Evolutionary conservation across 129 eudicot genomes (phyloP).

Genomic region (Silybum marianum): DNA sequence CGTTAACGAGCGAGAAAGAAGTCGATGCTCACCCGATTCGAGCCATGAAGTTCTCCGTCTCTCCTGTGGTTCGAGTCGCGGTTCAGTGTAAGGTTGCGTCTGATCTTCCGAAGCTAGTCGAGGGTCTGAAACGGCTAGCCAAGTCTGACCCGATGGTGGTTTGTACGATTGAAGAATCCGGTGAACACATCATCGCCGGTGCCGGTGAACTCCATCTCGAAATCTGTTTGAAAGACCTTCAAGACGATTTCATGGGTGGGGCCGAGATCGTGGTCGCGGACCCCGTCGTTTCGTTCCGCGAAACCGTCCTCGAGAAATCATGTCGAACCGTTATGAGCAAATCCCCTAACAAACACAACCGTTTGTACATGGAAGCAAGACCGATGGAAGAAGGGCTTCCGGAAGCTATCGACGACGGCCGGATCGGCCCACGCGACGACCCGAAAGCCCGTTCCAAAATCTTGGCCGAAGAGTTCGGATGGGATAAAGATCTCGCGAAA

Average conservation of each 20-base stretch:
- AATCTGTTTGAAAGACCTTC: constrained; percentile 42
- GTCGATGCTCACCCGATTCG: constrained; percentile 40
- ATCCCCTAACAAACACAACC: constrained; percentile 50
- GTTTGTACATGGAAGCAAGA: constrained; percentile 48
- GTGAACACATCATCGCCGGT: constrained; percentile 40
- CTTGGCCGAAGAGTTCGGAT: constrained; percentile 37
- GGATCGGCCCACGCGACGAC: constrained; percentile 44
- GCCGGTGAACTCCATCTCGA: constrained; percentile 53
- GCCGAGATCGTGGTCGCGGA: constrained; percentile 34
- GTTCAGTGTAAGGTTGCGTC: constrained; percentile 55
- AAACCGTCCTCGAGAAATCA: constrained; percentile 43
- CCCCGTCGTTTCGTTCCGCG: constrained; percentile 45
- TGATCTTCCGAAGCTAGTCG: constrained; percentile 45
- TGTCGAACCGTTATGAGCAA: constrained; percentile 38
- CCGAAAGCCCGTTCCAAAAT: constrained; percentile 38
- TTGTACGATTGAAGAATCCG: constrained; percentile 39
- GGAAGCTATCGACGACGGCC: constrained; percentile 42
- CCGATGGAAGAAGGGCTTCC: constrained; percentile 45
- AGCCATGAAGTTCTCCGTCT: constrained; percentile 48
- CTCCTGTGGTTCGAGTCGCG: constrained; percentile 59
- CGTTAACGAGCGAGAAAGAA: constrained; percentile 48
- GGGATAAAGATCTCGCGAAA: constrained; percentile 46
- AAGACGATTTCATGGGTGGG: constrained; percentile 46
- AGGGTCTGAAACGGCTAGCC: constrained; percentile 39
- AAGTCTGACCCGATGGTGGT: constrained; percentile 51